A percentile compares a stretch with the other conserved stretches of the same genome.
These are phyloP conservation scores for Jaapia argillacea DNA, from an alignment of 768 basidiomycete species.

Conservation along the genomic window DNA sequence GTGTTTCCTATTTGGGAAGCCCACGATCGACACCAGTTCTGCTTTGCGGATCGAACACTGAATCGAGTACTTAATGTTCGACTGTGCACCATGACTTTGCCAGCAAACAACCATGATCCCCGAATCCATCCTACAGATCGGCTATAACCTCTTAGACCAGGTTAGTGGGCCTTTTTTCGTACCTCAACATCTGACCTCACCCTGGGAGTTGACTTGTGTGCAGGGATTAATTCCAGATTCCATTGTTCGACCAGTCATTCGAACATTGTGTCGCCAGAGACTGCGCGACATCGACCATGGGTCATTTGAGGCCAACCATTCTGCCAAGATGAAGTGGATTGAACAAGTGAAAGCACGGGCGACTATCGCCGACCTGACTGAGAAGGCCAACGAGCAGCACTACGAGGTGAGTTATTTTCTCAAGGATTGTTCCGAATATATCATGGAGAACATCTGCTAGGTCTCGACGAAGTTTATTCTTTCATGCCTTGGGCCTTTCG, in stretches of 20 bases:
- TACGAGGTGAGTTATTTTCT: conserved; percentile 45
- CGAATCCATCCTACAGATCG: conserved; percentile 22
- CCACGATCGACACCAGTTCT: too few relatives aligned
- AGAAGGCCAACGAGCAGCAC: conserved; percentile 68
- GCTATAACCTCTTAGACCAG: conserved; percentile 26
- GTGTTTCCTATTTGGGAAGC: too few relatives aligned
- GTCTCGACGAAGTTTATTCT: conserved; percentile 54
- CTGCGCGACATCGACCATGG: conserved; percentile 53
- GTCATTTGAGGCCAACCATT: conserved; percentile 49
- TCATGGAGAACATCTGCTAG: conserved; percentile 17
- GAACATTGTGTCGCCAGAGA: conserved; percentile 39
- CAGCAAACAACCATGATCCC: conserved; percentile 8
- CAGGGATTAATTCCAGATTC: conserved; percentile 59
- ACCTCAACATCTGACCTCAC: background rate
- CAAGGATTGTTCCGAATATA: background rate
- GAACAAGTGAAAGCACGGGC: conserved; percentile 36
- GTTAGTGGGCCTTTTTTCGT: conserved; percentile 5
- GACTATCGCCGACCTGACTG: conserved; percentile 50
- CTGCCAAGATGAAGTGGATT: conserved; percentile 59
- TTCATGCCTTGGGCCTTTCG: conserved; percentile 52
- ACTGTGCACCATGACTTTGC: too few relatives aligned
- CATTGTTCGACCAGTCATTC: conserved; percentile 34
- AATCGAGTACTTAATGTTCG: too few relatives aligned
- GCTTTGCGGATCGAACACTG: too few relatives aligned
- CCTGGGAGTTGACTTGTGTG: background rate